A percentile compares a stretch with the other conserved stretches of the same genome.
These are phyloP conservation scores for Salix brachista DNA, from an alignment of 345 rosid species.

Conservation along the genomic window DNA sequence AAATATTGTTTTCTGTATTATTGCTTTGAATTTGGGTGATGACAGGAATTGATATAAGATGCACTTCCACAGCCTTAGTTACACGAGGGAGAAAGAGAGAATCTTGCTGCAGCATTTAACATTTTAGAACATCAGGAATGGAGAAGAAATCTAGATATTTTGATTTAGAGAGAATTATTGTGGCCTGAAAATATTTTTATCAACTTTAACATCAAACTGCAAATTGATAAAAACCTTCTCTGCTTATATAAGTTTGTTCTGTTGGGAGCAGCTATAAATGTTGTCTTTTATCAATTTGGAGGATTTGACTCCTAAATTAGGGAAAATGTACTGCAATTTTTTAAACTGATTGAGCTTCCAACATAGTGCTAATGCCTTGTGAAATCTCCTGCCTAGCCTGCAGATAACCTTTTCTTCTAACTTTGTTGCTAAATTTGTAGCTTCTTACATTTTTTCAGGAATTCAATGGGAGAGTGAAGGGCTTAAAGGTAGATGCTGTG, in stretches of 20 bases:
- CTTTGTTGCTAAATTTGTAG: background rate
- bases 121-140: background rate
- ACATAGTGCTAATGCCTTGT: background rate
- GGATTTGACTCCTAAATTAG: background rate
- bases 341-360: background rate
- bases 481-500: slow-evolving; percentile 71
- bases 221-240: background rate
- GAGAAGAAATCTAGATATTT: background rate
- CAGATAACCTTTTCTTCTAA: background rate
- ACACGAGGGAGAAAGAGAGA: background rate
- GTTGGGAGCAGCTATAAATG: background rate
- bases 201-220: background rate
- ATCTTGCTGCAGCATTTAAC: background rate
- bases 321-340: background rate
- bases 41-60: background rate
- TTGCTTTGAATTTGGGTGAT: background rate
- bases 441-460: slow-evolving; percentile 38
- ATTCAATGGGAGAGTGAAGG: slow-evolving; percentile 72
- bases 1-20: background rate
- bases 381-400: background rate
- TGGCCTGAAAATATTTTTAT: background rate
- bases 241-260: background rate
- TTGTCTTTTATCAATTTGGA: background rate
- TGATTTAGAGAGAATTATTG: background rate
- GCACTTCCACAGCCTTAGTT: background rate